Evolutionary conservation across 345 rosid species (phyloP).

Genomic region (Populus ilicifolia): DNA sequence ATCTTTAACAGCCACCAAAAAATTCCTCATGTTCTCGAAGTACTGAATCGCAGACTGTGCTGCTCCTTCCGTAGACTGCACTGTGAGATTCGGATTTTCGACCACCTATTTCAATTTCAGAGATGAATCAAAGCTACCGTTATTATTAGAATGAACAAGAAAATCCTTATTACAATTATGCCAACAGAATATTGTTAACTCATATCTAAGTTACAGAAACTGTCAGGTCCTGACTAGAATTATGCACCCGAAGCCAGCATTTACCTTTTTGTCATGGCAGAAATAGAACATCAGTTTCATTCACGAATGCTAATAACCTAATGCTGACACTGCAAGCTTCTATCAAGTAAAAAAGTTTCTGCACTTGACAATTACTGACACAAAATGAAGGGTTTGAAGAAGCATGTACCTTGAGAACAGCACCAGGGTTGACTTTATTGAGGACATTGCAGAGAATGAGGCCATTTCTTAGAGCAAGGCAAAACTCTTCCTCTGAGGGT

Average conservation of each 20-base stretch:
- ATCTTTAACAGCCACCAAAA: conserved; percentile 78
- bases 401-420: conserved; percentile 69
- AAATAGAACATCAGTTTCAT: not conserved
- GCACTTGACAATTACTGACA: not conserved
- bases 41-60: conserved; percentile 98
- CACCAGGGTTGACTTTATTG: conserved; percentile 93
- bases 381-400: not conserved
- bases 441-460: conserved; percentile 94
- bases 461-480: conserved; percentile 75
- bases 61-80: conserved; percentile 80
- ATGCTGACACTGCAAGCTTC: not conserved
- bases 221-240: not conserved
- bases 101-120: conserved; percentile 50
- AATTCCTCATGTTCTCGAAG: conserved; percentile 97
- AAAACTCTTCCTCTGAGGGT: conserved; percentile 77
- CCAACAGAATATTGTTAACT: not conserved
- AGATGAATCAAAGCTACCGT: not conserved
- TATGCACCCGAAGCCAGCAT: not conserved
- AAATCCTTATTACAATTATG: not conserved
- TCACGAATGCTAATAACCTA: not conserved
- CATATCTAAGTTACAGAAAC: not conserved
- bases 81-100: conserved; percentile 63
- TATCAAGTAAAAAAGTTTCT: not conserved
- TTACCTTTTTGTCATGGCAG: not conserved
- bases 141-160: not conserved